Evolutionary conservation across 1,284 basidiomycete species (phyloP), one percentile per base, ranked within the genome.

Genomic region (Trichosporon ovoides): DNA sequence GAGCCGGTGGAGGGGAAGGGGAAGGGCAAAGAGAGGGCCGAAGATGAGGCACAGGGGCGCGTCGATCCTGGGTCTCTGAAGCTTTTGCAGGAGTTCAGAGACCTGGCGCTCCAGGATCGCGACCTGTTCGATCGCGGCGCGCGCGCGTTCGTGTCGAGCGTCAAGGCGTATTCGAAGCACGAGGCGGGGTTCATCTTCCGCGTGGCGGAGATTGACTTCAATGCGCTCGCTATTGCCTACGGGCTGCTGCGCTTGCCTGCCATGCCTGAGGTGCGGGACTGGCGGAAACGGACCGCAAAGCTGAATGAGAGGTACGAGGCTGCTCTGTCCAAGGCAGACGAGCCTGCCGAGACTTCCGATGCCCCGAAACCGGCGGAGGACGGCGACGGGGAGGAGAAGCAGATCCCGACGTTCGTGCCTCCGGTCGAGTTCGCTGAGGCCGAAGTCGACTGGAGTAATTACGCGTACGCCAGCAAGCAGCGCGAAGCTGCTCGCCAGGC

Each of bases 181-280:
- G 95, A 98, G 75, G 93, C 94, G 2, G 88, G 87, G 1, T 99
- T 92, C 75, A 94, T 99, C 60, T 98, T 99, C 78, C 85, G 92
- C 24, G 68, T 92, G 6, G 85, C 86, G 68, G 88, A 93, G 63
- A 84, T 94, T 38, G 89, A 98, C 72, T 81, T 96, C 13, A 76
- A 89, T n/a, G 89, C 86, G 5, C 80, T 94, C 3, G 94, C 90
- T 4, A 86, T 85, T 61, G 84, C 86, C 40, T 98, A 88, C 72
- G 95, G 91, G 0, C 80, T 98, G 24, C 80, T 99, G 28, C 84
- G 92, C 13, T 77, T 98, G n/a, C 96, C 96, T 0, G 86, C 84
- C 49, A 98, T 98, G 92, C 95, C 96, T 2, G 96, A 99, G 75
- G 77, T 98, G 43, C 88, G 88, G 58, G 79, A 78, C 6, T 78